Conservation (phyloP, 768 basidiomycete species). For the Suillus cothurnatus region DNA sequence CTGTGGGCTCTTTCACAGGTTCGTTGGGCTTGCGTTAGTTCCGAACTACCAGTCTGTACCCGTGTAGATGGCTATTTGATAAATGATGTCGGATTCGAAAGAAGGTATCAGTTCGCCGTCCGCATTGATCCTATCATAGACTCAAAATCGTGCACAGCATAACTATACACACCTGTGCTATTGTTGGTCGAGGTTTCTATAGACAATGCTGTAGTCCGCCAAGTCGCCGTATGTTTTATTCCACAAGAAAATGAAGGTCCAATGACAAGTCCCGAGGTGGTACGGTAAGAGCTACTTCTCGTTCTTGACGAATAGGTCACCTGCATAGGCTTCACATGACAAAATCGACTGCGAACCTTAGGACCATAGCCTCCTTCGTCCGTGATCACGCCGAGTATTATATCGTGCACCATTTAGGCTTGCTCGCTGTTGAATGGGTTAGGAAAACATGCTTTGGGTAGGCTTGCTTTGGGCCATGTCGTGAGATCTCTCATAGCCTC, state of each 20-base stretch:
- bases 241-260: slow-evolving; percentile 33
- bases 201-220: slow-evolving; percentile 17
- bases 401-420: slow-evolving; percentile 44
- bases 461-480: slow-evolving; percentile 38
- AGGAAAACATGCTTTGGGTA: slow-evolving; percentile 43
- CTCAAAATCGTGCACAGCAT: background rate
- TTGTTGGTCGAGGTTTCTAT: slow-evolving; percentile 1
- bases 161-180: background rate
- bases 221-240: slow-evolving; percentile 35
- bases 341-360: slow-evolving; percentile 41
- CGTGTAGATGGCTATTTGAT: background rate
- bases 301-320: slow-evolving; percentile 33
- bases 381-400: slow-evolving; percentile 41
- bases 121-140: background rate
- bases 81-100: background rate
- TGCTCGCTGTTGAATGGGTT: slow-evolving; percentile 36
- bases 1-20: background rate
- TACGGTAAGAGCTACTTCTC: slow-evolving; percentile 19
- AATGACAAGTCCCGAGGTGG: slow-evolving; percentile 38
- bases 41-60: background rate
- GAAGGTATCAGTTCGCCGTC: background rate
- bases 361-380: slow-evolving; percentile 31
- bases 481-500: slow-evolving; percentile 46
- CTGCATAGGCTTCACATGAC: slow-evolving; percentile 28
- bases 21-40: background rate